Conservation (phyloP, 371 early-diverging fungal genomes). For the Mucor piriformis region DNA sequence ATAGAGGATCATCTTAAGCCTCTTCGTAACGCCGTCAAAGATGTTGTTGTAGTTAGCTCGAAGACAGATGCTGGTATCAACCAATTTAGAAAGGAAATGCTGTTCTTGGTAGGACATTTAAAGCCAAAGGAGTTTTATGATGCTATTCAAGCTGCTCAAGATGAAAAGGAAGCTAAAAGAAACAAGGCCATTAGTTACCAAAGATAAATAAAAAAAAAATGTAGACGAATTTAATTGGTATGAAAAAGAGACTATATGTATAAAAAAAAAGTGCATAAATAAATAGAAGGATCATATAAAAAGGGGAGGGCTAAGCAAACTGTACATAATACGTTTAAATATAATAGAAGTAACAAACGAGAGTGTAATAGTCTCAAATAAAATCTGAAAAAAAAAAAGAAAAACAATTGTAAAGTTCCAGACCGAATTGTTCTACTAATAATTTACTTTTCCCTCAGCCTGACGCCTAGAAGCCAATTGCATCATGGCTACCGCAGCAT, state of each 20-base stretch:
- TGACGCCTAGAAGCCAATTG: slow-evolving; percentile 19
- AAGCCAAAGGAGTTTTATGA: slow-evolving; percentile 32
- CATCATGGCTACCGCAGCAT: slow-evolving; percentile 30
- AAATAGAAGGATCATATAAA: neutral
- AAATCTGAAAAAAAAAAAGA: slow-evolving; percentile 2
- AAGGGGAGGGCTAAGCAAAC: neutral
- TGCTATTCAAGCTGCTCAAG: slow-evolving; percentile 11
- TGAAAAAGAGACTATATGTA: neutral
- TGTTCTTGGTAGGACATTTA: slow-evolving; percentile 48
- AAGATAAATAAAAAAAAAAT: slow-evolving; percentile 11
- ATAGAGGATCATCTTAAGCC: slow-evolving; percentile 43
- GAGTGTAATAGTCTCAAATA: slow-evolving; percentile 2
- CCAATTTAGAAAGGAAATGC: slow-evolving; percentile 61
- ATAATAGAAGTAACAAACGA: slow-evolving; percentile 2
- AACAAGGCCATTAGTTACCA: slow-evolving; percentile 2
- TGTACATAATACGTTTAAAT: slow-evolving; percentile 10
- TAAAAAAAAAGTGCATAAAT: slow-evolving; percentile 1
- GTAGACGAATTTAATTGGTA: no score
- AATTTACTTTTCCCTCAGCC: neutral
- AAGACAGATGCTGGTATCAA: slow-evolving; percentile 60
- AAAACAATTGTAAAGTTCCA: slow-evolving; percentile 7
- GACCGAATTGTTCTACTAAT: slow-evolving; percentile 1
- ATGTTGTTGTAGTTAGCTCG: slow-evolving; percentile 60
- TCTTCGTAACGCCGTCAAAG: slow-evolving; percentile 53
- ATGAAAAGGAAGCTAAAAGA: slow-evolving; percentile 10